Conservation (phyloP, 1,139 yeast species). For the Hyphopichia burtonii region DNA sequence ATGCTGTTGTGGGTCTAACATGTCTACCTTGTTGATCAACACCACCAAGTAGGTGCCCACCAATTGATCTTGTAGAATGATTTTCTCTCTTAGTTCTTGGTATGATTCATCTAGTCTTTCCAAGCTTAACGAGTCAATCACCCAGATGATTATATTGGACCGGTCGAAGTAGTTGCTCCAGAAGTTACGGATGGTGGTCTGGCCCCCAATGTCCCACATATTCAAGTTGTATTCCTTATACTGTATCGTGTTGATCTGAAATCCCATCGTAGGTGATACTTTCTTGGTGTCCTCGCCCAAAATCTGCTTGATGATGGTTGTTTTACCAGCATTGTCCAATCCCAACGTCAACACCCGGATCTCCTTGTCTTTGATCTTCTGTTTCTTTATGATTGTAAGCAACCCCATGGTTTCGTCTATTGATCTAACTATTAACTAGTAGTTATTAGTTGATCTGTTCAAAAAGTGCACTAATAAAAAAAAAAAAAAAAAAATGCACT, state of each 20-base stretch:
- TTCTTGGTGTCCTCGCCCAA: slow-evolving; percentile 45
- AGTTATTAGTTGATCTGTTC: no score
- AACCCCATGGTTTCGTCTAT: slow-evolving; percentile 64
- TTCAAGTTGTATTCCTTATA: slow-evolving; percentile 35
- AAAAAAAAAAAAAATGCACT: neutral
- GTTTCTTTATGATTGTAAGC: slow-evolving; percentile 76
- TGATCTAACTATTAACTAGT: neutral
- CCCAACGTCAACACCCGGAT: slow-evolving; percentile 75
- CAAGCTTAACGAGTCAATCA: slow-evolving; percentile 68
- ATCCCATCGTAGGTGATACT: slow-evolving; percentile 55
- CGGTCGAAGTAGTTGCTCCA: slow-evolving; percentile 92
- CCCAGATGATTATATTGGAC: slow-evolving; percentile 88
- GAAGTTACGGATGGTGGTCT: slow-evolving; percentile 69
- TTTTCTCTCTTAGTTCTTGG: slow-evolving; percentile 56
- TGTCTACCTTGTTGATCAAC: slow-evolving; percentile 58
- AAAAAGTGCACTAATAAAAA: neutral
- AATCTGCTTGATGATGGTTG: slow-evolving; percentile 70
- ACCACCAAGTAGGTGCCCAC: slow-evolving; percentile 62
- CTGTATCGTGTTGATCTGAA: slow-evolving; percentile 45
- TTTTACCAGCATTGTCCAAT: slow-evolving; percentile 86
- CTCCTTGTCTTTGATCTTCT: slow-evolving; percentile 76
- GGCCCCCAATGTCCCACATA: slow-evolving; percentile 91
- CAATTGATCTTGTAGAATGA: slow-evolving; percentile 65
- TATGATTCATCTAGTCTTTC: slow-evolving; percentile 66
- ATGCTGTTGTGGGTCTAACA: slow-evolving; percentile 24